These are phyloP conservation scores for Phyllosticta capitalensis DNA, from an alignment of 2,329 filamentous ascomycete species.

Conservation along the genomic window DNA sequence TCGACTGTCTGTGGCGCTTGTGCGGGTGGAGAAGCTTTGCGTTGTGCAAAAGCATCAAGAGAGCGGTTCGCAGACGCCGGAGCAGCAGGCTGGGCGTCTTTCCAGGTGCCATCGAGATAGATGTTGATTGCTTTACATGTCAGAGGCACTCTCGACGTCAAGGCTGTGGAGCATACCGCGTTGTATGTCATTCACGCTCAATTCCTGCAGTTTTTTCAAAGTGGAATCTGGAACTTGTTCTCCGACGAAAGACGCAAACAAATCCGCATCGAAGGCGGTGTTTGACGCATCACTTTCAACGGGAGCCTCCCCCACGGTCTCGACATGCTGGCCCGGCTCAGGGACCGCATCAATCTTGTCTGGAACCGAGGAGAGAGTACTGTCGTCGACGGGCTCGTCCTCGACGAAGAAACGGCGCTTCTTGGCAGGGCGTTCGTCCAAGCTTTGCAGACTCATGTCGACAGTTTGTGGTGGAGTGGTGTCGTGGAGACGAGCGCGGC, in stretches of 20 bases:
- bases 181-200: conserved; percentile 46
- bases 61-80: background rate
- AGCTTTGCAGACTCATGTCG: conserved; percentile 29
- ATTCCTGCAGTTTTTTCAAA: conserved; percentile 39
- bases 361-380: conserved; percentile 17
- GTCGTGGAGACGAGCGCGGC: conserved; percentile 8
- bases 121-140: conserved; percentile 46
- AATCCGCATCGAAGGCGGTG: conserved; percentile 43
- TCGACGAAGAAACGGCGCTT: conserved; percentile 55
- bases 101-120: conserved; percentile 56
- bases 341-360: conserved; percentile 24
- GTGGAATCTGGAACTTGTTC: conserved; percentile 36
- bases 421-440: conserved; percentile 48
- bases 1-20: conserved; percentile 15
- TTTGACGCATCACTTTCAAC: conserved; percentile 9
- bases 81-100: conserved; percentile 19
- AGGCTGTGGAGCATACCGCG: conserved; percentile 25
- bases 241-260: conserved; percentile 51
- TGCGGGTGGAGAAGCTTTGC: conserved; percentile 6
- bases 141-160: background rate
- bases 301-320: background rate
- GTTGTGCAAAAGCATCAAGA: background rate
- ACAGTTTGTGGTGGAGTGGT: background rate
- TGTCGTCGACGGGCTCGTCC: conserved; percentile 20
- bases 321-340: conserved; percentile 15